phyloP scores from a whole-genome alignment of 225 moss, liverwort and hornwort genomes.

The Pseudisothecium myosuroides region DNA sequence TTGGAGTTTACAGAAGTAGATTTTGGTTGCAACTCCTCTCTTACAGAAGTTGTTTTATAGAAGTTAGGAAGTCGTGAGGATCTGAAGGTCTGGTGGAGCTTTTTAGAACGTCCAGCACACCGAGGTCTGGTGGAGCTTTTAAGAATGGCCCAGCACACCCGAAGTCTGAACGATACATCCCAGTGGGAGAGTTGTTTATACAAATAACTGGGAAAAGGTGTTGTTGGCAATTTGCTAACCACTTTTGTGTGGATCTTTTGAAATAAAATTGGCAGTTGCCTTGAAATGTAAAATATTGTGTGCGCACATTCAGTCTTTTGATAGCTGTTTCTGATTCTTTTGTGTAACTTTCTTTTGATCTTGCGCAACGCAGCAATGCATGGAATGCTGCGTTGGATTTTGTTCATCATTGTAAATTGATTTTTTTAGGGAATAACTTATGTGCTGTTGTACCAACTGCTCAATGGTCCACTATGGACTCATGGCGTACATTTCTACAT shows the following conservation, averaged over 20 bases:
- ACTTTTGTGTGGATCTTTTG: neutral
- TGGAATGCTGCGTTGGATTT: neutral
- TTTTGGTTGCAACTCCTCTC: neutral
- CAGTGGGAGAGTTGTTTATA: neutral
- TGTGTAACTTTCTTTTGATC: neutral
- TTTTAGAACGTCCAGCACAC: too few relatives aligned
- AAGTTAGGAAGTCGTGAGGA: neutral
- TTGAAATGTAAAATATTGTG: neutral
- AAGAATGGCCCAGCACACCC: too few relatives aligned
- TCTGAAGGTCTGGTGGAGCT: neutral
- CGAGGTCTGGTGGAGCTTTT: too few relatives aligned
- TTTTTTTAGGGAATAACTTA: neutral
- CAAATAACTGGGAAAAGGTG: neutral
- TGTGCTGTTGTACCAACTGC: too few relatives aligned
- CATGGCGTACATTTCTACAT: too few relatives aligned
- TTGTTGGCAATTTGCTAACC: neutral
- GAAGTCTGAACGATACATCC: neutral
- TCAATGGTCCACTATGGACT: too few relatives aligned
- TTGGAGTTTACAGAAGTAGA: neutral
- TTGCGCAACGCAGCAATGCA: neutral
- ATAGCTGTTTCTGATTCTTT: neutral
- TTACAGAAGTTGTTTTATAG: too few relatives aligned
- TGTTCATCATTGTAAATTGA: neutral
- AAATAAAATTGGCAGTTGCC: conserved; percentile 16
- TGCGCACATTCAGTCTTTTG: neutral